phyloP scores from a whole-genome alignment of 768 basidiomycete genomes.

The Leucocoprinus birnbaumii region DNA sequence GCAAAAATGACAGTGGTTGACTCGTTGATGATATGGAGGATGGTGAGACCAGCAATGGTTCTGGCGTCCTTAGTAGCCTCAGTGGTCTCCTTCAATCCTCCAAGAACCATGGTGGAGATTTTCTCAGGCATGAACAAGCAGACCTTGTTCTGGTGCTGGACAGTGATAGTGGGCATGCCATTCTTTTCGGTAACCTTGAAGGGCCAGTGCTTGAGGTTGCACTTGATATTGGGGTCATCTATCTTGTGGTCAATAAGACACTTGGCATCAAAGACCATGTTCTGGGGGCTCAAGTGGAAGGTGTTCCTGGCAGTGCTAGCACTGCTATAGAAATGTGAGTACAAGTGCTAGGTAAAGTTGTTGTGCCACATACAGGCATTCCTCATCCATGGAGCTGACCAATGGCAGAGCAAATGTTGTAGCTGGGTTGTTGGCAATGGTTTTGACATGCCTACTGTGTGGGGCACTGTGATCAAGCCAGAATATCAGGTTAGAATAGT shows the following conservation, averaged over 20 bases:
- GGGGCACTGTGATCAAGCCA: slow-evolving; percentile 56
- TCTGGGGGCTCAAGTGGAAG: slow-evolving; percentile 84
- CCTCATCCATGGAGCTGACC: slow-evolving; percentile 79
- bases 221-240: slow-evolving; percentile 76
- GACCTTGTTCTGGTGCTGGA: slow-evolving; percentile 74
- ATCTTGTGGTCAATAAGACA: slow-evolving; percentile 88
- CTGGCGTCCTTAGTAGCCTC: slow-evolving; percentile 99
- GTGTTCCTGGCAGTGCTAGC: slow-evolving; percentile 98
- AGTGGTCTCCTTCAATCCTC: slow-evolving; percentile 99
- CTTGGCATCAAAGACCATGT: slow-evolving; percentile 97
- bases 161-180: slow-evolving; percentile 78
- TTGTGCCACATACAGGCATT: slow-evolving; percentile 53
- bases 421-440: slow-evolving; percentile 88
- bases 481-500: background rate
- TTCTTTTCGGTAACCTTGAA: slow-evolving; percentile 78
- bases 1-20: slow-evolving; percentile 97
- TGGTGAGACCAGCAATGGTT: slow-evolving; percentile 89
- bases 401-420: slow-evolving; percentile 87
- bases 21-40: slow-evolving; percentile 98
- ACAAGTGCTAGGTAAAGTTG: background rate
- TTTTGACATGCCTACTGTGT: slow-evolving; percentile 83
- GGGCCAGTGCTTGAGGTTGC: slow-evolving; percentile 90
- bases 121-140: slow-evolving; percentile 91
- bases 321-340: slow-evolving; percentile 40
- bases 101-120: slow-evolving; percentile 92